A percentile compares a stretch with the other conserved stretches of the same genome.
Evolutionary conservation across 2,329 filamentous ascomycete genomes (phyloP).

Genomic region (Microsporum ferrugineum): DNA sequence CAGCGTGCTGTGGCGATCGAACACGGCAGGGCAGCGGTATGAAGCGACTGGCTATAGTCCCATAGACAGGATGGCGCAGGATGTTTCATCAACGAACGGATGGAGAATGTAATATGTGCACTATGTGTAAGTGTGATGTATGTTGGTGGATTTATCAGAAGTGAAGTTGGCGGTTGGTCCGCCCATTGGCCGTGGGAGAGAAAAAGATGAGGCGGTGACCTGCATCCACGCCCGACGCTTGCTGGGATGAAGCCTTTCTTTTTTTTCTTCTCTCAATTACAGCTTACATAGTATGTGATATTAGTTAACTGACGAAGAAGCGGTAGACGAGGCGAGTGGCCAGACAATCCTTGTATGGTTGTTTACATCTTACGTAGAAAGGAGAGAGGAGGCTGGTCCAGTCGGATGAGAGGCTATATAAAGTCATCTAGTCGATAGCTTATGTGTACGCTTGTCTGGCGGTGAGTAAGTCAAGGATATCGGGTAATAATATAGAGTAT

Average conservation of each 20-base stretch:
- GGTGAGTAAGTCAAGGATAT: no score
- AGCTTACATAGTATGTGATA: background rate
- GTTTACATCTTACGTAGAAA: background rate
- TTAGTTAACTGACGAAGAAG: background rate
- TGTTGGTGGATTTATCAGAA: background rate
- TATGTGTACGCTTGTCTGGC: no score
- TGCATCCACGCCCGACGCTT: background rate
- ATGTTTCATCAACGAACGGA: background rate
- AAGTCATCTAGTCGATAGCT: no score
- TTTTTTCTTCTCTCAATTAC: background rate
- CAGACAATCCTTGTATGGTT: background rate
- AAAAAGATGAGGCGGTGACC: slow-evolving; percentile 1
- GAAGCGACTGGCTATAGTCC: background rate
- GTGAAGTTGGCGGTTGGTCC: background rate
- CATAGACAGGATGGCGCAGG: background rate
- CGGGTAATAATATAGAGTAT: no score
- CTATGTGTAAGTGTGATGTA: no score
- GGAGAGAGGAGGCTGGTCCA: background rate
- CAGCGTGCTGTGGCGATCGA: background rate
- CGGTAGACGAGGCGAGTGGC: background rate
- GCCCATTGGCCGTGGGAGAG: background rate
- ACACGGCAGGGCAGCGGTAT: background rate
- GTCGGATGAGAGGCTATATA: background rate
- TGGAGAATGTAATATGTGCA: no score
- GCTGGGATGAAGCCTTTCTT: background rate